These are phyloP conservation scores for Paramyrothecium roridum DNA, from an alignment of 2,329 filamentous ascomycete species.

Conservation along the genomic window DNA sequence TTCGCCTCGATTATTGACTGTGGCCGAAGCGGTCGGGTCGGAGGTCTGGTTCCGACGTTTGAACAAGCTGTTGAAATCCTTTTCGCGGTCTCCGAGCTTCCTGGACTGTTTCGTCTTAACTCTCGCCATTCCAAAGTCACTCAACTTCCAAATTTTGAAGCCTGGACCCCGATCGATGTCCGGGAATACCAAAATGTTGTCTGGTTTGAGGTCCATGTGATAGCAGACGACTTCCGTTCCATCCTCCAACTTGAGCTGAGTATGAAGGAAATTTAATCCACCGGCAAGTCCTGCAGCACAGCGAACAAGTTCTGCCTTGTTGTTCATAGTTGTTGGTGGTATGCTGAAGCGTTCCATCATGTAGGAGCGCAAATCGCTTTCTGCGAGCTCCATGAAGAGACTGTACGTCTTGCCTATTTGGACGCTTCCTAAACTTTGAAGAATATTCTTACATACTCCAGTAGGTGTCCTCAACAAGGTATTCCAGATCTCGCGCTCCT, in stretches of 20 bases:
- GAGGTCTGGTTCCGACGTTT: slow-evolving; percentile 10
- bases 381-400: slow-evolving; percentile 35
- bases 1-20: slow-evolving; percentile 22
- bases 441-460: slow-evolving; percentile 27
- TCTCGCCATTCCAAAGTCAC: slow-evolving; percentile 37
- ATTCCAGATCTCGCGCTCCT: slow-evolving; percentile 29
- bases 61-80: slow-evolving; percentile 25
- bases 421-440: slow-evolving; percentile 31
- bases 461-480: slow-evolving; percentile 25
- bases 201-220: slow-evolving; percentile 37
- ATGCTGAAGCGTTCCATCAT: slow-evolving; percentile 21
- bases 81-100: slow-evolving; percentile 15
- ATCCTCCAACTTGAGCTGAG: slow-evolving; percentile 21
- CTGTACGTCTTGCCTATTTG: slow-evolving; percentile 29
- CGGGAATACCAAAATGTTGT: slow-evolving; percentile 29
- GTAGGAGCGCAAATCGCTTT: slow-evolving; percentile 32
- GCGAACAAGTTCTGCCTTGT: slow-evolving; percentile 21
- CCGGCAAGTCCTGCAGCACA: slow-evolving; percentile 27
- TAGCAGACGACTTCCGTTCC: slow-evolving; percentile 30
- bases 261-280: slow-evolving; percentile 33
- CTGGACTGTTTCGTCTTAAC: slow-evolving; percentile 22
- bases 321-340: slow-evolving; percentile 10
- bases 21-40: slow-evolving; percentile 16
- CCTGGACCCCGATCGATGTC: slow-evolving; percentile 6
- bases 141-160: slow-evolving; percentile 33